Conservation (phyloP, 2,329 filamentous ascomycete genomes). For the Trichoderma koningiopsis region DNA sequence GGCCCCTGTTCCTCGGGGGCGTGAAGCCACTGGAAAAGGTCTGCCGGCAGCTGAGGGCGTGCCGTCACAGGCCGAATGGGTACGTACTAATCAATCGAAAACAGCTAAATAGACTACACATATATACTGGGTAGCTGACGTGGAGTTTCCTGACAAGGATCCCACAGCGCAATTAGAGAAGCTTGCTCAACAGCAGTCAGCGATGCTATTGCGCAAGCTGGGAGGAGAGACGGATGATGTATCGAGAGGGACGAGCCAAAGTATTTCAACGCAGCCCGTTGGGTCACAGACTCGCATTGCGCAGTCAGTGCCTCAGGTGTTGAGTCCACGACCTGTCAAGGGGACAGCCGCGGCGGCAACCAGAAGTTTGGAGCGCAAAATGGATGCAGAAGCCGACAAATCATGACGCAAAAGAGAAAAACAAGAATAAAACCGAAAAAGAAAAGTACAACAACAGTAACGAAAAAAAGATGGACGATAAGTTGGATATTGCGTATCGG, state of each 20-base stretch:
- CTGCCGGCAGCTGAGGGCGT: constrained; percentile 81
- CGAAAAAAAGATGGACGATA: constrained; percentile 3
- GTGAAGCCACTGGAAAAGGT: constrained; percentile 57
- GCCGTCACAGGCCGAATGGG: constrained; percentile 87
- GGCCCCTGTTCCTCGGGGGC: constrained; percentile 68
- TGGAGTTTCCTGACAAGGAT: constrained; percentile 60
- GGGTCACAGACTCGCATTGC: constrained; percentile 35
- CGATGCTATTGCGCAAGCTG: constrained; percentile 59
- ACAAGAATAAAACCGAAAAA: not conserved
- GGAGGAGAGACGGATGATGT: constrained; percentile 39
- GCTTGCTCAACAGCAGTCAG: constrained; percentile 66
- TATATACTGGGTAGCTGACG: constrained; percentile 57
- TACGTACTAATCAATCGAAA: constrained; percentile 67
- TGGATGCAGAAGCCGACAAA: constrained; percentile 26
- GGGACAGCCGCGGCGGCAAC: constrained; percentile 36
- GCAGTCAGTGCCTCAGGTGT: constrained; percentile 36
- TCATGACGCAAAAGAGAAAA: not conserved
- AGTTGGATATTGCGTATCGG: constrained; percentile 3
- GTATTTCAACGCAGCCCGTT: constrained; percentile 50
- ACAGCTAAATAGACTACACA: constrained; percentile 56
- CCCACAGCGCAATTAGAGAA: constrained; percentile 70
- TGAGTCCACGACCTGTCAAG: constrained; percentile 49
- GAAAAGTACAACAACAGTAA: constrained; percentile 17
- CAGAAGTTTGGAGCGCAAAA: constrained; percentile 40
- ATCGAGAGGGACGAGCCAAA: constrained; percentile 38